Percentiles rank a stretch among this genome's conserved stretches.
Conservation (phyloP, 2,329 filamentous ascomycete genomes). For the Coniochaeta prunicola region DNA sequence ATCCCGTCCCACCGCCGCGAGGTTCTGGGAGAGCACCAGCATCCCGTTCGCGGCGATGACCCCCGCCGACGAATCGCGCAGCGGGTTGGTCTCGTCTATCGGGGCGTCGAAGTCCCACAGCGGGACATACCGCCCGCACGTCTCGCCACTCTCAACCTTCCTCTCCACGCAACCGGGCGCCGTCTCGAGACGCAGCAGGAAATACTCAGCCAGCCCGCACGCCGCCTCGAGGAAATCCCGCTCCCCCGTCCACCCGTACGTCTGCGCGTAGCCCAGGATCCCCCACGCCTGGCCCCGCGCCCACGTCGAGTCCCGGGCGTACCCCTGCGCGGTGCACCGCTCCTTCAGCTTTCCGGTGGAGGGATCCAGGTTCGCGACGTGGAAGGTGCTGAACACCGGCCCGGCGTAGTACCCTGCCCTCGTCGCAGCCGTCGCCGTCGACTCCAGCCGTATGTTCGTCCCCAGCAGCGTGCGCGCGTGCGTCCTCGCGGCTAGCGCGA, state of each 20-base stretch:
- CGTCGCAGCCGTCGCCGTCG: slow-evolving; percentile 5
- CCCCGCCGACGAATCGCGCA: slow-evolving; percentile 14
- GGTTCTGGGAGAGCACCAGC: slow-evolving; percentile 12
- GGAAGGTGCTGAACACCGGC: slow-evolving; percentile 28
- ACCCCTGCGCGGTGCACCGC: slow-evolving; percentile 41
- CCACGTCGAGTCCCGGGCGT: slow-evolving; percentile 39
- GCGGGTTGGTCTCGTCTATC: slow-evolving; percentile 9
- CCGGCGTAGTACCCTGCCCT: slow-evolving; percentile 2
- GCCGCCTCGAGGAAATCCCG: slow-evolving; percentile 35
- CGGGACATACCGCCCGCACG: slow-evolving; percentile 16
- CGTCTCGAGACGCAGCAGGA: slow-evolving; percentile 31
- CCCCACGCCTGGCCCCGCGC: slow-evolving; percentile 45
- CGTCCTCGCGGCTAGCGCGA: slow-evolving; percentile 20
- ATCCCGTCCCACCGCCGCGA: slow-evolving; percentile 5
- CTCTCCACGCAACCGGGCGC: slow-evolving; percentile 21
- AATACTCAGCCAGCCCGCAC: slow-evolving; percentile 39
- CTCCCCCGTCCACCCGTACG: slow-evolving; percentile 39
- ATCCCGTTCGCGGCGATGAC: slow-evolving; percentile 17
- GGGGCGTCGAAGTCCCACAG: slow-evolving; percentile 38
- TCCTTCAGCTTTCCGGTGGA: slow-evolving; percentile 32
- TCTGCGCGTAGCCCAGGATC: slow-evolving; percentile 41
- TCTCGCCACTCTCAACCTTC: slow-evolving; percentile 14
- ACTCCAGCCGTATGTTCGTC: slow-evolving; percentile 32
- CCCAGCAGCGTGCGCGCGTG: slow-evolving; percentile 33
- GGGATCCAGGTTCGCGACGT: slow-evolving; percentile 42